Evolutionary conservation across 73 alveolate species (phyloP).

Genomic region (Tetrahymena borealis): DNA sequence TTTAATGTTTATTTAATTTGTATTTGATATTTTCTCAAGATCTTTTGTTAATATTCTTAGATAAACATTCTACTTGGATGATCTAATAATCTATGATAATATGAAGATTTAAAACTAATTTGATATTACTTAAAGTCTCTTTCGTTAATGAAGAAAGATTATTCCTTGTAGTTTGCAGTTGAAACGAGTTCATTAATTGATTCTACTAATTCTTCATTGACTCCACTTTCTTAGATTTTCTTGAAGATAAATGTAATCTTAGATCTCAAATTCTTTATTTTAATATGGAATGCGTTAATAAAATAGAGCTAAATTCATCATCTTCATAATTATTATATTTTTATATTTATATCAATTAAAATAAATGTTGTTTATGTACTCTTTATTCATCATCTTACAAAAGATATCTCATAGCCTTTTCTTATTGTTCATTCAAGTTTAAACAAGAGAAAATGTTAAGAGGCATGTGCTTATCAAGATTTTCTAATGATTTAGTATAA

Average conservation of each 20-base stretch:
- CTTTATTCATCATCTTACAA: not conserved
- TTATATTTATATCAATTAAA: too few relatives aligned
- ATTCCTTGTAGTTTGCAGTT: not conserved
- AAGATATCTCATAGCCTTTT: not conserved
- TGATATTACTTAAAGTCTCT: not conserved
- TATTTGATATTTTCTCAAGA: too few relatives aligned
- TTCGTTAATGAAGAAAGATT: not conserved
- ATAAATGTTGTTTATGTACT: not conserved
- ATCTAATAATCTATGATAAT: not conserved
- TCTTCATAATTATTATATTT: not conserved
- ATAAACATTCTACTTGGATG: not conserved
- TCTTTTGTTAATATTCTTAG: too few relatives aligned
- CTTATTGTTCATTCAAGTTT: not conserved
- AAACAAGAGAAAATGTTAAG: not conserved
- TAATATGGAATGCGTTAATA: too few relatives aligned
- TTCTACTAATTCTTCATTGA: not conserved
- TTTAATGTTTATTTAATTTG: too few relatives aligned
- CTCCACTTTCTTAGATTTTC: not conserved
- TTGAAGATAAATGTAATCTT: not conserved
- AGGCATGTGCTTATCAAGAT: not conserved
- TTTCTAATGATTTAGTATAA: not conserved
- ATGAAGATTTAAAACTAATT: not conserved
- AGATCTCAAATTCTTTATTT: not conserved
- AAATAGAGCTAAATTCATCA: not conserved
- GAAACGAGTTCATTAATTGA: not conserved